These are phyloP conservation scores for Gossypium lobatum DNA, from an alignment of 441 rosid genomes.

Conservation along the genomic window DNA sequence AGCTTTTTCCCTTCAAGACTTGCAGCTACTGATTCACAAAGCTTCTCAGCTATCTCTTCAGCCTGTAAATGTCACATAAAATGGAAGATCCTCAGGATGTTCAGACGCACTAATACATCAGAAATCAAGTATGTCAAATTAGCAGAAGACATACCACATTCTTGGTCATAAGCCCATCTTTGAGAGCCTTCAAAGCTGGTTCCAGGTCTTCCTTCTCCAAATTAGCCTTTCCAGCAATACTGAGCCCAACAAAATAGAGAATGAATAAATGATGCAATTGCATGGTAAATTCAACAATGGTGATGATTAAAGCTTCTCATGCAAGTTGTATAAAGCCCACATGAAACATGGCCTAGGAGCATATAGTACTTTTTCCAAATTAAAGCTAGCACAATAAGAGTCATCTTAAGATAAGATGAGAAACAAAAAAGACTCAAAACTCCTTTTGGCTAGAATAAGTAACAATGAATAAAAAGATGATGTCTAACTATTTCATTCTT, in stretches of 20 bases:
- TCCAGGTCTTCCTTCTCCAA: slow-evolving; percentile 85
- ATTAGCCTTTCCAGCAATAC: slow-evolving; percentile 95
- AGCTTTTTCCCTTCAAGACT: slow-evolving; percentile 96
- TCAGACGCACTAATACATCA: neutral
- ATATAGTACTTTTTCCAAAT: neutral
- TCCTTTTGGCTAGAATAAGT: neutral
- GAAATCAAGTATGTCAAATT: neutral
- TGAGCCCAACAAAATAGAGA: slow-evolving; percentile 28
- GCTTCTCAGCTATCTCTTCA: slow-evolving; percentile 96
- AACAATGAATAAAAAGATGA: neutral
- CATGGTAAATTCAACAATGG: neutral
- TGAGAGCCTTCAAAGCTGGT: slow-evolving; percentile 91
- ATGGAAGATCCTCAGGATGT: slow-evolving; percentile 3
- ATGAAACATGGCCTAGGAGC: neutral
- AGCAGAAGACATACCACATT: slow-evolving; percentile 71
- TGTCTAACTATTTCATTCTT: neutral
- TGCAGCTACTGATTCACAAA: slow-evolving; percentile 89
- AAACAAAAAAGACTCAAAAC: neutral
- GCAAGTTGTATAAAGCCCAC: neutral
- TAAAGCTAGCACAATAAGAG: neutral
- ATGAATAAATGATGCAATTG: neutral
- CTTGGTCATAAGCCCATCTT: slow-evolving; percentile 97
- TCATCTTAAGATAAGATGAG: neutral
- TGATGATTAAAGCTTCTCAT: neutral
- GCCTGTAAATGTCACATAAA: slow-evolving; percentile 46